These are phyloP conservation scores for Friedmanniomyces simplex DNA, from an alignment of 495 filamentous ascomycete species.

Conservation along the genomic window DNA sequence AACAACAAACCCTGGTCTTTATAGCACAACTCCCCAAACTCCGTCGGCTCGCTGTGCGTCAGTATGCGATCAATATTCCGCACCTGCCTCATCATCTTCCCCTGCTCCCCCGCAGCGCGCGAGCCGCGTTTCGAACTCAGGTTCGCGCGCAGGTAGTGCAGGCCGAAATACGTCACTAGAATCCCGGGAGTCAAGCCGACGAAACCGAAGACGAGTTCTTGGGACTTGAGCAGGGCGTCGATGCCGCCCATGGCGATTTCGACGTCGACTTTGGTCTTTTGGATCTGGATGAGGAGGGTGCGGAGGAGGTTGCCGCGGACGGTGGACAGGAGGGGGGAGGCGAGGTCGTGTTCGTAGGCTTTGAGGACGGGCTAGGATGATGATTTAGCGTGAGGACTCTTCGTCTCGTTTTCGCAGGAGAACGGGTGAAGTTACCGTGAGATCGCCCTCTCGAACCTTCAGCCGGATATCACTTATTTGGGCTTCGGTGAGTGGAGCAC, in stretches of 20 bases:
- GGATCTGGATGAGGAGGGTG: conserved; percentile 86
- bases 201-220: conserved; percentile 94
- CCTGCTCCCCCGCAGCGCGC: conserved; percentile 42
- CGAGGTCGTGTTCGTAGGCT: conserved; percentile 81
- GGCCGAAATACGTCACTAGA: conserved; percentile 64
- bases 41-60: conserved; percentile 48
- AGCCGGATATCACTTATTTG: conserved; percentile 60
- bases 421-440: conserved; percentile 41
- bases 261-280: conserved; percentile 97
- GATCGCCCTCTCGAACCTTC: conserved; percentile 79
- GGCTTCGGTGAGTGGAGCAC: conserved; percentile 38
- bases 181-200: conserved; percentile 85
- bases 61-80: conserved; percentile 78
- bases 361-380: conserved; percentile 54
- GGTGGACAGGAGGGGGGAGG: conserved; percentile 66
- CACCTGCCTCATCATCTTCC: conserved; percentile 59
- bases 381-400: not conserved
- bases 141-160: conserved; percentile 63
- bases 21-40: conserved; percentile 62
- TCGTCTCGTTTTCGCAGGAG: not conserved
- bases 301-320: conserved; percentile 78
- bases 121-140: conserved; percentile 54
- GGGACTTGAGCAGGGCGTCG: conserved; percentile 82
- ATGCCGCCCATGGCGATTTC: conserved; percentile 94
- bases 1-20: conserved; percentile 84